These are phyloP conservation scores for Candida chauliodis DNA, from an alignment of 805 yeast genomes.

Conservation along the genomic window DNA sequence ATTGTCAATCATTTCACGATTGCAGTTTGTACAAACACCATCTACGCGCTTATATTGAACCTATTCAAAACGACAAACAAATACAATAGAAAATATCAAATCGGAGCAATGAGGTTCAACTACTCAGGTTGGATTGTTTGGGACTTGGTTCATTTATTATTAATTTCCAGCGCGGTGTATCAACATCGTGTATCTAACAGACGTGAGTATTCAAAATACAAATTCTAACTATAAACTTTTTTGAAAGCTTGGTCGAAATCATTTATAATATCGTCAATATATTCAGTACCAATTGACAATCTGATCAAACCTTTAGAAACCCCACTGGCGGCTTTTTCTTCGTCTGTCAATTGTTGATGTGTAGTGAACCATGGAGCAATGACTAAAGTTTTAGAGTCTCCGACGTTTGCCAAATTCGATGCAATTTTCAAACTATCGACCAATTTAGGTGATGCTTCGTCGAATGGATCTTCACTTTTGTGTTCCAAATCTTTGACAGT, in stretches of 20 bases:
- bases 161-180: too few relatives aligned
- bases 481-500: constrained; percentile 71
- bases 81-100: neutral
- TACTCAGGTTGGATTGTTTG: constrained; percentile 2
- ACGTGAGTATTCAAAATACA: neutral
- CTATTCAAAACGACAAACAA: neutral
- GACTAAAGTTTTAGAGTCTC: constrained; percentile 92
- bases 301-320: constrained; percentile 87
- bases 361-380: constrained; percentile 96
- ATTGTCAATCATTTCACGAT: neutral
- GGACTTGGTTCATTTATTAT: too few relatives aligned
- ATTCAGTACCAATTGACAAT: constrained; percentile 87
- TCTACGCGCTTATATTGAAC: neutral
- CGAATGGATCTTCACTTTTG: constrained; percentile 54
- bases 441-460: constrained; percentile 75
- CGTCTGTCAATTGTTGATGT: constrained; percentile 83
- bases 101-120: neutral
- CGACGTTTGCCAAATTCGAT: constrained; percentile 93
- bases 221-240: constrained; percentile 38
- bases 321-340: constrained; percentile 79
- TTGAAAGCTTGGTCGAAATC: constrained; percentile 87
- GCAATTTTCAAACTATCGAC: constrained; percentile 83
- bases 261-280: constrained; percentile 82
- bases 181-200: too few relatives aligned
- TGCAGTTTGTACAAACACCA: neutral